Conservation (phyloP, 2,329 filamentous ascomycete genomes). For the Fusarium secorum region DNA sequence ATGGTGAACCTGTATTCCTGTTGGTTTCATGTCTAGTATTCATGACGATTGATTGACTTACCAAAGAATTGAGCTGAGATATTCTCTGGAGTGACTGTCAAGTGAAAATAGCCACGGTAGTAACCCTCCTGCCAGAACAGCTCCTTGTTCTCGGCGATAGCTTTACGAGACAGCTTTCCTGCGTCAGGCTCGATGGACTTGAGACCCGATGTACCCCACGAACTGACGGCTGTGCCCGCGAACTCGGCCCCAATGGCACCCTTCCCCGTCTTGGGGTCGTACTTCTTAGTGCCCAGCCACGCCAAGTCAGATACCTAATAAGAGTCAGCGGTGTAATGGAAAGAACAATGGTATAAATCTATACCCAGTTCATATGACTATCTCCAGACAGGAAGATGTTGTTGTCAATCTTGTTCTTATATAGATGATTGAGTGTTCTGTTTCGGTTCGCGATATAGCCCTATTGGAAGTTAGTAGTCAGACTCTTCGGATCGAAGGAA, state of each 20-base stretch:
- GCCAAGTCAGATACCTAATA: not conserved
- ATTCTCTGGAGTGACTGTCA: not conserved
- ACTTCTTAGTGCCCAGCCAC: not conserved
- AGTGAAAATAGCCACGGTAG: not conserved
- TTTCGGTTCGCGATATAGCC: conserved; percentile 1
- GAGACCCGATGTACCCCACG: not conserved
- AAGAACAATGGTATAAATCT: not conserved
- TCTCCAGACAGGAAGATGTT: not conserved
- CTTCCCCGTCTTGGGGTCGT: not conserved
- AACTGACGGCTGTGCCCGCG: not conserved
- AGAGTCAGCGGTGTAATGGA: not conserved
- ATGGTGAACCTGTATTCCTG: not conserved
- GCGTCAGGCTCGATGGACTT: not conserved
- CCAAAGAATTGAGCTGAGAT: not conserved
- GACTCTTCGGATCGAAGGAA: accelerated
- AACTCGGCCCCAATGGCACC: not conserved
- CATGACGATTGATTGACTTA: not conserved
- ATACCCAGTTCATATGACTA: conserved; percentile 5
- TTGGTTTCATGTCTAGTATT: accelerated
- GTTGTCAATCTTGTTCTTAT: not conserved
- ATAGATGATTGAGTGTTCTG: not conserved
- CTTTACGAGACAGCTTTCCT: not conserved
- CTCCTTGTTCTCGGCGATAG: not conserved
- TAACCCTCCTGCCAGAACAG: not conserved
- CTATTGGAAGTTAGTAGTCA: not conserved